Evolutionary conservation across 2,329 filamentous ascomycete species (phyloP), one percentile per base, ranked within the genome.

Genomic region (Venturia asperata): DNA sequence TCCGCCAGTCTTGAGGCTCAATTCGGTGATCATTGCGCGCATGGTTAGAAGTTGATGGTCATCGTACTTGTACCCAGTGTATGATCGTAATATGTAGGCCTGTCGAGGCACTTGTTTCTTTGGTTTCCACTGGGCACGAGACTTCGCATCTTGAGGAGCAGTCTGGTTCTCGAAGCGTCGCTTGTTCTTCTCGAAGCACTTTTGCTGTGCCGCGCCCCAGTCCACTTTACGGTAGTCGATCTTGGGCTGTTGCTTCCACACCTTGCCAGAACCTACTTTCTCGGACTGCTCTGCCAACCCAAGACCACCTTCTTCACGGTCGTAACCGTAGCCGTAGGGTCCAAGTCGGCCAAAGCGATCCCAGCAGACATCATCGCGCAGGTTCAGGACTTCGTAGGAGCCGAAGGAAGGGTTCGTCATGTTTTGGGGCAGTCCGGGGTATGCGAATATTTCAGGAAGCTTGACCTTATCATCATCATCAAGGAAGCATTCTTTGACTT

Each of bases 21-120:
- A 80, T 74, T 97, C 92, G 27, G 87, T 85, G 71, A 97, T 91
- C 76, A 96, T 85, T 41, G 92, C 88, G 39, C 92, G 87, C 43
- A 97, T 76, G 70, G 91, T 89, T 72, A 92, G 84, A 56, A 93
- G 84, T 73, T 94, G 89, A 70, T 95, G 88, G 64, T 89, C 84
- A 19, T 82, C 85, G 82, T 91, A 97, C 56, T 85, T 76, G 71
- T 89, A 94, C 68, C 89, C 89, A 67, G 92, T 89, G 89, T 90
- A 96, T 67, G 88, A 87, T 55, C 92, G 86, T 45, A 97, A 82
- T 5, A 97, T 86, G 52, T 96, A 84, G 1, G 92, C 92, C n/a
- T 91, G 92, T 42, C 90, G 83, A 10, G 82, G 74, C 7, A 80
- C 71, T 67, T 72, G 74, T 72, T 78, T 76, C 73, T 77, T 78